Base-by-base conservation (phyloP, 371 early-diverging fungal genomes). In the Mucor plumbeus region DNA sequence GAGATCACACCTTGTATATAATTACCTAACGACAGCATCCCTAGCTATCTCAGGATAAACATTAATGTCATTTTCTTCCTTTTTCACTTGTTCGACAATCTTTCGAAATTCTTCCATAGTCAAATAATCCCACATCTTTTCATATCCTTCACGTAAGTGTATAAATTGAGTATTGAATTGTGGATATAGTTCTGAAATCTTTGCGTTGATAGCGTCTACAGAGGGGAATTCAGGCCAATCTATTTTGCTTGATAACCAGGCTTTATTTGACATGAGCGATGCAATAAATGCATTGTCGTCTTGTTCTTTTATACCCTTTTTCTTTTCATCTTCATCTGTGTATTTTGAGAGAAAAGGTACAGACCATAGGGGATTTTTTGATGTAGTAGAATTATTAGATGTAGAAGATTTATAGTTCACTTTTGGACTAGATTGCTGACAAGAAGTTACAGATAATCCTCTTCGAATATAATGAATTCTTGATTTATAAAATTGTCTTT, bases 71-170 rank as follows among this genome's bases (percentile, higher is more conserved):
- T 61, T 60, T 4, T 63, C 57, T 44, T 76, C 73, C 31, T 65
- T 53, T 34, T 64, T 68, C 3, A 72, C 65, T 26, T 75, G 73
- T 9, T 75, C 73, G 10, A 78, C 68, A 34, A 77, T 67, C 10
- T 61, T 66, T 56, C 78, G 44, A 41, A 80, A 80, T 0, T 80
- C 81, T 35, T 80, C 81, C 67, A 78, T 69, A 11, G 72, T 72
- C 17, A 80, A 58, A 7, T 75, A 72, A 4, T 78, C 76, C 78
- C 81, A 77, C 26, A 80, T 54, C 7, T 57, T 63, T 7, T 62
- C 68, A 65, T 78, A 80, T 4, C 74, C 70, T 36, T 80, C 70
- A 26, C 56, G 62, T 19, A 80, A 44, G 14, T 63, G 61, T 1
- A 57, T 61, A 3, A 79, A 55, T 54, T 80, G 81, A 1, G 33